Base-by-base conservation (phyloP, 2,329 filamentous ascomycete genomes). In the Claviceps digitariae region DNA sequence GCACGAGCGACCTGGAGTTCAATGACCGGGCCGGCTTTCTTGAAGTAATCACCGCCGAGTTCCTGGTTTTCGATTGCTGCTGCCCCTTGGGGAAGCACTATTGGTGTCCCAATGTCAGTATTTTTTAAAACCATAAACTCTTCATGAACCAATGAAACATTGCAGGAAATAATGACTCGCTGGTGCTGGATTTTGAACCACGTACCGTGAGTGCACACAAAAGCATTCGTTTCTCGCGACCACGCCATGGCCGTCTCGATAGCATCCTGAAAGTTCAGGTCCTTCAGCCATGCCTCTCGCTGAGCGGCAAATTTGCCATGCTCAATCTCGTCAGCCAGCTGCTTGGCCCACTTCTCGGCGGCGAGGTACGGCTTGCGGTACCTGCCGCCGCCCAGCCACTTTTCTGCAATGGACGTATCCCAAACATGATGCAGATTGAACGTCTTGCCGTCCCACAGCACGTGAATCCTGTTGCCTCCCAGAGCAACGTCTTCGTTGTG, bases 391-490 rank as follows among this genome's bases (percentile, higher is more conserved):
- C 82, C 82, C 1, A 84, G 70, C 61, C 79, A 68, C 62, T 82
- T 78, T 67, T 86, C 82, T 0, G 80, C 75, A 57, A 88, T 87
- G 58, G 76, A 78, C 52, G 77, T 80, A 63, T 89, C 86, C 85
- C 85, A 89, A 17, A 87, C 78, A 54, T 83, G 76, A 62, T 89
- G 86, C 44, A 89, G 73, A 62, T 89, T 89, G 53, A 78, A 74
- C 29, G 71, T 66, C 31, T 67, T 64, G 3, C 74, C 75, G 27
- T 81, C 72, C 68, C 82, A 89, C 17, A 68, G 70, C 1, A 89
- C 84, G 15, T 72, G 65, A 59, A 89, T 84, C 12, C 76, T 75
- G 59, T 89, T 90, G 0, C 85, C 85, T 52, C 86, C 86, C 23
- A 74, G 69, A 2, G 74, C 72, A 7, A 83, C 76, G 53, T 83